A percentile compares a stretch with the other conserved stretches of the same genome.
These are phyloP conservation scores for Rhizoclosmatium sp. DNA, from an alignment of 192 early-diverging fungal genomes.

Conservation along the genomic window DNA sequence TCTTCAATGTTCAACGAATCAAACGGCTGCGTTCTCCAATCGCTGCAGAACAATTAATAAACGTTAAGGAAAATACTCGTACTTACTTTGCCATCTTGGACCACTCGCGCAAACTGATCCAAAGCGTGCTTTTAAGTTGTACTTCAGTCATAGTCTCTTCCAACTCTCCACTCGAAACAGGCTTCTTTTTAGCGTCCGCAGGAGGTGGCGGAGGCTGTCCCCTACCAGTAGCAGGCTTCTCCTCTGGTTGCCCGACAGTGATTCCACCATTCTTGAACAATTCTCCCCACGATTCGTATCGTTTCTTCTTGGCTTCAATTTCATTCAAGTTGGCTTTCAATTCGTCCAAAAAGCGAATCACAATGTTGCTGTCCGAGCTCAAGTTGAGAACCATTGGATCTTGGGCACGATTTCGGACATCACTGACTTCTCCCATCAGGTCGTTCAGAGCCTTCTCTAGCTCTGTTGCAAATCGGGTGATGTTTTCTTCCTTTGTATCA, in stretches of 20 bases:
- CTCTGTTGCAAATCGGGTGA: constrained; percentile 59
- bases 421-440: constrained; percentile 60
- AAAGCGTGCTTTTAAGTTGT: constrained; percentile 65
- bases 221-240: constrained; percentile 1
- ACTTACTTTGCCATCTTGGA: constrained; percentile 56
- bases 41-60: constrained; percentile 37
- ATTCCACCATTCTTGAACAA: constrained; percentile 63
- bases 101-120: constrained; percentile 66
- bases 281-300: constrained; percentile 60
- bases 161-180: constrained; percentile 50
- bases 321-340: constrained; percentile 48
- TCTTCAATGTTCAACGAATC: constrained; percentile 66
- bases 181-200: constrained; percentile 16
- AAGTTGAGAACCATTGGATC: constrained; percentile 68
- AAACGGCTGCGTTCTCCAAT: constrained; percentile 57
- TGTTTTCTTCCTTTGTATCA: constrained; percentile 68
- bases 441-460: constrained; percentile 58
- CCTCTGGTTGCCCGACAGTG: constrained; percentile 17
- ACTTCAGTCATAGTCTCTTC: constrained; percentile 65
- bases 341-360: constrained; percentile 62
- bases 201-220: too few relatives aligned
- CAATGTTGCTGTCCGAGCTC: constrained; percentile 53
- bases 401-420: constrained; percentile 65
- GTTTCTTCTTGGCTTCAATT: constrained; percentile 51
- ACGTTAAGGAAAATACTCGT: neutral